Percentiles rank a stretch among this genome's conserved stretches.
Conservation (phyloP, 106 monocot species). For the Dendrobium huoshanense region DNA sequence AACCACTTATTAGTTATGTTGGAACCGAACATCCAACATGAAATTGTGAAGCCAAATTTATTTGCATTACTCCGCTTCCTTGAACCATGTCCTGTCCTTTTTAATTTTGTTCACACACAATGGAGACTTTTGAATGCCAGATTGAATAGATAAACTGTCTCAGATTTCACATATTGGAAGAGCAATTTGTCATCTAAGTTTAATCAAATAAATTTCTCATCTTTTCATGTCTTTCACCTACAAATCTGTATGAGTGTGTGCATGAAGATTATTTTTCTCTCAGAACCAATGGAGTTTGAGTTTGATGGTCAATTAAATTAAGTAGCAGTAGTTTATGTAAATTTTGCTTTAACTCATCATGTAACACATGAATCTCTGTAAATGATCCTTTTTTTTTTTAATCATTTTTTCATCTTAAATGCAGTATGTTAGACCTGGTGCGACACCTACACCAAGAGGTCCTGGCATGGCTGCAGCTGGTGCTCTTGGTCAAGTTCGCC, state of each 20-base stretch:
- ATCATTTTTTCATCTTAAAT: constrained; percentile 6
- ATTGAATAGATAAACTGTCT: not conserved
- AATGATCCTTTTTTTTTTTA: not conserved
- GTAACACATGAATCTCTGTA: not conserved
- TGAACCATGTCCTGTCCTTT: not conserved
- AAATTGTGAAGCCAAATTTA: not conserved
- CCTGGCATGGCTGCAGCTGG: constrained; percentile 30
- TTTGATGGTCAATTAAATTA: not conserved
- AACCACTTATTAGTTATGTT: not conserved
- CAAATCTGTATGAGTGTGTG: not conserved
- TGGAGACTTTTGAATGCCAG: not conserved
- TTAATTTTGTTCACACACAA: not conserved
- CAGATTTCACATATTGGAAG: constrained; percentile 1
- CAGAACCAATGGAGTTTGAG: not conserved
- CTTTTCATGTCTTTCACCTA: not conserved
- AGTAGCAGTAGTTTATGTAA: not conserved
- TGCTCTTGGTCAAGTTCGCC: constrained; percentile 54
- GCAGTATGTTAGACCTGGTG: constrained; percentile 93
- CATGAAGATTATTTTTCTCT: not conserved
- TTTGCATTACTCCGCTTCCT: not conserved
- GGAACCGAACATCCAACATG: not conserved
- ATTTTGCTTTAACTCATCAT: not conserved
- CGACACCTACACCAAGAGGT: constrained; percentile 36
- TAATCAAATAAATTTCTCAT: not conserved
- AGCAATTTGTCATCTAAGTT: not conserved